A percentile compares a stretch with the other conserved stretches of the same genome.
Conservation (phyloP, 805 yeast species). For the Blastobotrys mokoenaii region DNA sequence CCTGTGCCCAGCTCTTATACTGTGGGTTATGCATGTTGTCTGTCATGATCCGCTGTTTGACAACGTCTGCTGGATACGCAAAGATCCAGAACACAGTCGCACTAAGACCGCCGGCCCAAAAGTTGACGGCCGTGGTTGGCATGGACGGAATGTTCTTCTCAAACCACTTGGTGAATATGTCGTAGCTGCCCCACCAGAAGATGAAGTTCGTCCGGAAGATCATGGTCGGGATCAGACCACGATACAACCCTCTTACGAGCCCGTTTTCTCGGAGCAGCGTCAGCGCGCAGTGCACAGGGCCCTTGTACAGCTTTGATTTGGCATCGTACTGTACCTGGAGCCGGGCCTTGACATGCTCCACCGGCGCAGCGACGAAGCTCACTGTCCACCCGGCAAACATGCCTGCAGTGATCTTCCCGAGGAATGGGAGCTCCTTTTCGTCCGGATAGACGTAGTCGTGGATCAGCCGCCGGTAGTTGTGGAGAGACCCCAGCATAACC, state of each 20-base stretch:
- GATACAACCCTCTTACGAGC: slow-evolving; percentile 55
- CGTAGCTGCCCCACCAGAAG: slow-evolving; percentile 94
- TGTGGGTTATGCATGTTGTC: slow-evolving; percentile 66
- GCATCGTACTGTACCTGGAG: slow-evolving; percentile 87
- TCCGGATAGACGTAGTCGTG: slow-evolving; percentile 55
- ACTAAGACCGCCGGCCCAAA: slow-evolving; percentile 86
- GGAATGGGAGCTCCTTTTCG: slow-evolving; percentile 56
- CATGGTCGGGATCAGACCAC: slow-evolving; percentile 80
- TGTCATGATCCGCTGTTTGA: slow-evolving; percentile 78
- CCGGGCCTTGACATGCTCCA: slow-evolving; percentile 82
- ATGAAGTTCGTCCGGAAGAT: slow-evolving; percentile 79
- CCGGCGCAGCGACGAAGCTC: slow-evolving; percentile 91
- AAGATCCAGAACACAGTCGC: slow-evolving; percentile 78
- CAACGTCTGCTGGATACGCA: slow-evolving; percentile 85
- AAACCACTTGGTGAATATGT: slow-evolving; percentile 63
- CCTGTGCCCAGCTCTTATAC: slow-evolving; percentile 62
- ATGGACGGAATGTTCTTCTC: slow-evolving; percentile 48
- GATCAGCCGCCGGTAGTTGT: slow-evolving; percentile 61
- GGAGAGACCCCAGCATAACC: slow-evolving; percentile 80
- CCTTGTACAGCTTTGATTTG: slow-evolving; percentile 52
- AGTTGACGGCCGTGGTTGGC: slow-evolving; percentile 65
- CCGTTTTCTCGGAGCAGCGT: slow-evolving; percentile 43
- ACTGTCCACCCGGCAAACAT: slow-evolving; percentile 79
- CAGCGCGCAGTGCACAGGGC: slow-evolving; percentile 66
- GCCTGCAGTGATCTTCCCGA: slow-evolving; percentile 77